These are phyloP conservation scores for Radiomyces spectabilis DNA, from an alignment of 192 early-diverging fungal species.

Conservation along the genomic window DNA sequence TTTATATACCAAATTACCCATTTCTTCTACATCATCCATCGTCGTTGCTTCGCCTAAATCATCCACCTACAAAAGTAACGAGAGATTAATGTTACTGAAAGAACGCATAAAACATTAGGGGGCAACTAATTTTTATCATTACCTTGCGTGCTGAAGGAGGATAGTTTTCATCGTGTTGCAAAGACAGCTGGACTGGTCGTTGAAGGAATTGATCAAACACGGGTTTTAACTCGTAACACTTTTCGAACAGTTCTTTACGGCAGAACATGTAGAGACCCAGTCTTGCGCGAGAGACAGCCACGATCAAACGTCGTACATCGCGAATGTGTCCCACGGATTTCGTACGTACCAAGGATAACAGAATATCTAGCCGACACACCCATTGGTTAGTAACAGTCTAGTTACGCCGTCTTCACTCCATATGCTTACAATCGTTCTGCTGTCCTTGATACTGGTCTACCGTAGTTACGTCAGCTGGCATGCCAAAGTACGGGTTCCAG, in stretches of 20 bases:
- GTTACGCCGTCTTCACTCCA: neutral
- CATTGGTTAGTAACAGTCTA: neutral
- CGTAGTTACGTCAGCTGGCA: conserved; percentile 74
- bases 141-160: conserved; percentile 15
- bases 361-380: conserved; percentile 49
- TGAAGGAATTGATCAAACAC: conserved; percentile 55
- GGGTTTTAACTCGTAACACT: conserved; percentile 74
- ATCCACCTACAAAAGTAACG: conserved; percentile 13
- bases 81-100: conserved; percentile 14
- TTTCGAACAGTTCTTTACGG: conserved; percentile 60
- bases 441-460: conserved; percentile 98
- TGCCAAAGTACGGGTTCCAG: conserved; percentile 82
- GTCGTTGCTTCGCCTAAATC: conserved; percentile 27
- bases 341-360: conserved; percentile 92
- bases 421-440: conserved; percentile 76
- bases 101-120: neutral
- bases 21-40: conserved; percentile 46
- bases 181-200: conserved; percentile 55
- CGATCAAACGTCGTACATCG: conserved; percentile 87
- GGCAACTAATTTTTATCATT: conserved; percentile 2
- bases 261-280: conserved; percentile 94
- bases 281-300: conserved; percentile 89
- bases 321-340: conserved; percentile 84
- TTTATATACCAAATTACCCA: conserved; percentile 57
- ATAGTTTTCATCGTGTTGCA: conserved; percentile 48